These are phyloP conservation scores for Aureobasidium sp. DNA, from an alignment of 2,329 filamentous ascomycete species.

Conservation along the genomic window DNA sequence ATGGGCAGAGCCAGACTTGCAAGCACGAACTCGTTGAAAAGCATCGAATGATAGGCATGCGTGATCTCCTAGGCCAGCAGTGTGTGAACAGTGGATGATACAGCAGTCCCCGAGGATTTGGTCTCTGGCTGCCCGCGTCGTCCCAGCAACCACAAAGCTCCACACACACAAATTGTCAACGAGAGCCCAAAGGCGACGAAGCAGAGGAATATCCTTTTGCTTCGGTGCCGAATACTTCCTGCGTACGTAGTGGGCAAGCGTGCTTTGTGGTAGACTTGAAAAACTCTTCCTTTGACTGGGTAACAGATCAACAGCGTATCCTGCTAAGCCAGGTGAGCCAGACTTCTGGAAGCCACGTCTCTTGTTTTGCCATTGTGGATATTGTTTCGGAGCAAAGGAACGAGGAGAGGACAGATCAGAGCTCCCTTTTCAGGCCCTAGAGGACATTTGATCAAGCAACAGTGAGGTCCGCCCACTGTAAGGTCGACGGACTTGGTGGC, in stretches of 20 bases:
- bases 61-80: neutral
- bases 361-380: slow-evolving; percentile 1
- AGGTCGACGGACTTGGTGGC: neutral
- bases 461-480: neutral
- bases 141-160: neutral
- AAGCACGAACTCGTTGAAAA: neutral
- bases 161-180: neutral
- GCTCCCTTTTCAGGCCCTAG: neutral
- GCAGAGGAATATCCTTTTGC: neutral
- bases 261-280: neutral
- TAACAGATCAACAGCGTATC: neutral
- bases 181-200: neutral
- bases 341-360: neutral
- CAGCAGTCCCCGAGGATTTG: slow-evolving; percentile 1
- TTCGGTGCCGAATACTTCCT: neutral
- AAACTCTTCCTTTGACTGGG: neutral
- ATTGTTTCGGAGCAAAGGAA: neutral
- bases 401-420: neutral
- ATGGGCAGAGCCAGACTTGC: neutral
- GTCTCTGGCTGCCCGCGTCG: slow-evolving; percentile 1
- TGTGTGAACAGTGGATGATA: slow-evolving; percentile 2
- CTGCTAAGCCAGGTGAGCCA: neutral
- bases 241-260: neutral
- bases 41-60: neutral
- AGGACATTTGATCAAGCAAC: neutral